These are phyloP conservation scores for Cerrena zonata DNA, from an alignment of 1,284 basidiomycete species.

Conservation along the genomic window DNA sequence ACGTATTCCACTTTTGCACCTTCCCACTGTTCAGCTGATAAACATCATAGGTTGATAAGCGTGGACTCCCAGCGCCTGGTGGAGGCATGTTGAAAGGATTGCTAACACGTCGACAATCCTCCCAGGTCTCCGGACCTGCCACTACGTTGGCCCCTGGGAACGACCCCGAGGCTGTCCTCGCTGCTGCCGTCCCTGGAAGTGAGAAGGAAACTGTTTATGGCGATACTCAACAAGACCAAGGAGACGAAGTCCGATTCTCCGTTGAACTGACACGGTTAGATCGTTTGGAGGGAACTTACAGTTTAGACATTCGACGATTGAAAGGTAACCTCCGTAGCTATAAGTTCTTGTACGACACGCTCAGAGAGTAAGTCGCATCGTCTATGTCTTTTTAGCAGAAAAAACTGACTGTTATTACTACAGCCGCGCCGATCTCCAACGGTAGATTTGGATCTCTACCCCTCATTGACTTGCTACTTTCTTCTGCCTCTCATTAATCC, in stretches of 20 bases:
- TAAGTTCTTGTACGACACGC: constrained; percentile 87
- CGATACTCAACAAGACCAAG: constrained; percentile 68
- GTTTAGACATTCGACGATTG: constrained; percentile 82
- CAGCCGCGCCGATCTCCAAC: constrained; percentile 43
- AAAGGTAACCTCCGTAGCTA: constrained; percentile 92
- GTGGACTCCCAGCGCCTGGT: constrained; percentile 72
- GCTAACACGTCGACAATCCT: constrained; percentile 80
- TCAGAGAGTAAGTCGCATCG: constrained; percentile 67
- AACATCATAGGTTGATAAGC: constrained; percentile 63
- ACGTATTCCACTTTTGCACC: constrained; percentile 26
- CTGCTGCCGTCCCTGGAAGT: constrained; percentile 18
- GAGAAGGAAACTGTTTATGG: constrained; percentile 68
- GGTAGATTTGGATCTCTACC: constrained; percentile 20
- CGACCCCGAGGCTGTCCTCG: constrained; percentile 24
- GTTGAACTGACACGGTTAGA: constrained; percentile 86
- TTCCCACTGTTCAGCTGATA: background rate
- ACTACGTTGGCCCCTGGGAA: constrained; percentile 18
- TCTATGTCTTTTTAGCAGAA: constrained; percentile 1
- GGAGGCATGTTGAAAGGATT: constrained; percentile 77
- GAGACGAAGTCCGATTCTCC: constrained; percentile 90
- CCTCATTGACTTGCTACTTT: background rate
- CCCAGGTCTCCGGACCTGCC: constrained; percentile 49
- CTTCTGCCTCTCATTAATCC: background rate
- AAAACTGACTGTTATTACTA: constrained; percentile 13
- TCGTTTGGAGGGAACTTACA: constrained; percentile 80